Percentiles rank a stretch among this genome's conserved stretches.
Evolutionary conservation across 2,329 filamentous ascomycete species (phyloP).

Genomic region (Cladorrhinum sp.): DNA sequence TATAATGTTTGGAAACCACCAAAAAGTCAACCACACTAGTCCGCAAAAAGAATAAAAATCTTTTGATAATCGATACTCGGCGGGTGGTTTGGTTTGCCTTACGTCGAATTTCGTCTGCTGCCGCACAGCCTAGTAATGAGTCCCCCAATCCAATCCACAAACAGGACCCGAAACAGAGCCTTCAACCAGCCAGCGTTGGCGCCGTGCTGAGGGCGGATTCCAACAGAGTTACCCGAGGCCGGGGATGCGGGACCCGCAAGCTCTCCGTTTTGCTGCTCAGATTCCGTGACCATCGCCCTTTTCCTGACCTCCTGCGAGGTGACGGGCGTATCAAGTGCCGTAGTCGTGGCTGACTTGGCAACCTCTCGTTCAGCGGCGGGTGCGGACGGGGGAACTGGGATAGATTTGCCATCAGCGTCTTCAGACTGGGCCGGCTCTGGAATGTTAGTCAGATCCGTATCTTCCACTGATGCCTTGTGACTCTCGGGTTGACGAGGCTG

Average conservation of each 20-base stretch:
- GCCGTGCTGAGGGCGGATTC: constrained; percentile 23
- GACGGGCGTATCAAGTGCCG: not conserved
- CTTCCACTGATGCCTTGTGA: not conserved
- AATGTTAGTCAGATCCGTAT: not conserved
- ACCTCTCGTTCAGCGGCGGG: not conserved
- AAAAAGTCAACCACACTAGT: constrained; percentile 19
- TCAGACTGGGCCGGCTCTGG: too few relatives aligned
- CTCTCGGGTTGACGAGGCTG: too few relatives aligned
- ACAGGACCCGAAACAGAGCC: constrained; percentile 35
- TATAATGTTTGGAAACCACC: constrained; percentile 3
- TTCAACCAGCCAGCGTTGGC: constrained; percentile 32
- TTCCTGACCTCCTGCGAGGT: constrained; percentile 1
- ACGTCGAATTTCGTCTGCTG: constrained; percentile 30
- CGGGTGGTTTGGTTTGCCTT: constrained; percentile 22
- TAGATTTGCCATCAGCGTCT: not conserved
- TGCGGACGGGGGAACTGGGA: not conserved
- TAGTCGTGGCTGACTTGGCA: constrained; percentile 5
- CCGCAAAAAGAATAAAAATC: constrained; percentile 1
- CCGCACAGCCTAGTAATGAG: constrained; percentile 34
- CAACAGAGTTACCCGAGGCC: constrained; percentile 3
- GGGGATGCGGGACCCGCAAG: not conserved
- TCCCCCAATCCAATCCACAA: constrained; percentile 41
- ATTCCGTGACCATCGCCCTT: not conserved
- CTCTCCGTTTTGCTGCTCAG: not conserved
- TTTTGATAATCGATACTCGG: not conserved